phyloP scores from a whole-genome alignment of 2,329 filamentous ascomycete genomes.

The Daldinia eschscholtzii region DNA sequence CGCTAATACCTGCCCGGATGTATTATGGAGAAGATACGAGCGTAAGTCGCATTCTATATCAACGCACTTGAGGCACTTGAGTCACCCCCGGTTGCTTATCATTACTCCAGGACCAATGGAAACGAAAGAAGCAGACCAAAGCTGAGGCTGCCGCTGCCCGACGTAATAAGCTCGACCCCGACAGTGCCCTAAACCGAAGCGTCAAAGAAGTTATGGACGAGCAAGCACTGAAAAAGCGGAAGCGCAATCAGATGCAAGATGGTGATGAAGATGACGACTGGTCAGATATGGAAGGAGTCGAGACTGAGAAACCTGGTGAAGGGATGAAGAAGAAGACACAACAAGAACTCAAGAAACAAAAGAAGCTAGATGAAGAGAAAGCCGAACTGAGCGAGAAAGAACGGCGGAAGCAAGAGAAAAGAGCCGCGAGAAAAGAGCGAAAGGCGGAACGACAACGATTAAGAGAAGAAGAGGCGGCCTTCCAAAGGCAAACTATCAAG shows the following conservation, averaged over 20 bases:
- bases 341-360: slow-evolving; percentile 61
- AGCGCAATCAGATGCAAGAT: slow-evolving; percentile 64
- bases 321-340: slow-evolving; percentile 67
- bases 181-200: slow-evolving; percentile 81
- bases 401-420: slow-evolving; percentile 63
- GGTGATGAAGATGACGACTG: slow-evolving; percentile 63
- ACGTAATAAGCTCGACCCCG: slow-evolving; percentile 90
- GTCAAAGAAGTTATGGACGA: slow-evolving; percentile 96
- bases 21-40: slow-evolving; percentile 90
- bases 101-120: slow-evolving; percentile 85
- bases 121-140: slow-evolving; percentile 94
- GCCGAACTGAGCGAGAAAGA: slow-evolving; percentile 58
- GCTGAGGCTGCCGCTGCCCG: slow-evolving; percentile 86
- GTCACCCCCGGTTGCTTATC: background rate
- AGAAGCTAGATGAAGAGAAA: slow-evolving; percentile 61
- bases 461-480: slow-evolving; percentile 57
- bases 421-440: slow-evolving; percentile 60
- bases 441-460: slow-evolving; percentile 57
- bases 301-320: slow-evolving; percentile 72
- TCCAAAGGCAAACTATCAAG: slow-evolving; percentile 56
- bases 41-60: slow-evolving; percentile 67
- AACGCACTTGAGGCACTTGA: background rate
- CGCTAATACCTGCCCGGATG: slow-evolving; percentile 88
- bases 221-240: slow-evolving; percentile 80
- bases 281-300: slow-evolving; percentile 64